These are phyloP conservation scores for Sporothrix inflata DNA, from an alignment of 2,329 filamentous ascomycete genomes.

Conservation along the genomic window DNA sequence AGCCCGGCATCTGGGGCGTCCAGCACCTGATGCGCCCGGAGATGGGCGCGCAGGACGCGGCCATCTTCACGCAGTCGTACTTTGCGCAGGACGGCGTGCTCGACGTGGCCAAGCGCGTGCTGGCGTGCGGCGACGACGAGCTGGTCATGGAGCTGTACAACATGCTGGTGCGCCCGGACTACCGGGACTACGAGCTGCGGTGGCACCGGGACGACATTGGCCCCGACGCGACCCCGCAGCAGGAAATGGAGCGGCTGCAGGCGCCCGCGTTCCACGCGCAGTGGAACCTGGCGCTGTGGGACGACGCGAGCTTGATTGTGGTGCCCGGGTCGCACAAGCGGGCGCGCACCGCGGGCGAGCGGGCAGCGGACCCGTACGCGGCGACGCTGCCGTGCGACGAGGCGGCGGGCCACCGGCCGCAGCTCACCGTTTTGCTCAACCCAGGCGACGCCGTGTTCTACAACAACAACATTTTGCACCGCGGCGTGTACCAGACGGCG, in stretches of 20 bases:
- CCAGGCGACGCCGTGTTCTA: conserved; percentile 86
- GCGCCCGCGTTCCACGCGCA: conserved; percentile 73
- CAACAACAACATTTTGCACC: conserved; percentile 84
- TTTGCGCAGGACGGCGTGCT: conserved; percentile 69
- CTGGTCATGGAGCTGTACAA: conserved; percentile 90
- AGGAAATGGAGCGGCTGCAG: conserved; percentile 65
- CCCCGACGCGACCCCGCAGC: conserved; percentile 63
- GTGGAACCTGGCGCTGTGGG: conserved; percentile 82
- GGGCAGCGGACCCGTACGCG: conserved; percentile 68
- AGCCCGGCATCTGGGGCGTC: conserved; percentile 80
- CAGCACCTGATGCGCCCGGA: conserved; percentile 81
- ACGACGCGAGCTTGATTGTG: conserved; percentile 73
- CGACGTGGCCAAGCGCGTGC: conserved; percentile 64
- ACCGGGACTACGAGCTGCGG: conserved; percentile 68
- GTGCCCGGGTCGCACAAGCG: conserved; percentile 77
- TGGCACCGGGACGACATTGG: conserved; percentile 89
- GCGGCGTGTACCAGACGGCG: conserved; percentile 64
- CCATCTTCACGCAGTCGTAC: conserved; percentile 69
- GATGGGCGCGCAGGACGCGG: conserved; percentile 57
- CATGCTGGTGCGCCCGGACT: conserved; percentile 73
- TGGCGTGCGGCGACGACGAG: conserved; percentile 59
- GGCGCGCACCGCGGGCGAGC: conserved; percentile 70
- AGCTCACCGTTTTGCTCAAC: conserved; percentile 67
- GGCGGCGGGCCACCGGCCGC: conserved; percentile 56
- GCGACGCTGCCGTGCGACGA: conserved; percentile 61